phyloP scores from a whole-genome alignment of 495 filamentous ascomycete genomes.

The Emericellopsis terricola region DNA sequence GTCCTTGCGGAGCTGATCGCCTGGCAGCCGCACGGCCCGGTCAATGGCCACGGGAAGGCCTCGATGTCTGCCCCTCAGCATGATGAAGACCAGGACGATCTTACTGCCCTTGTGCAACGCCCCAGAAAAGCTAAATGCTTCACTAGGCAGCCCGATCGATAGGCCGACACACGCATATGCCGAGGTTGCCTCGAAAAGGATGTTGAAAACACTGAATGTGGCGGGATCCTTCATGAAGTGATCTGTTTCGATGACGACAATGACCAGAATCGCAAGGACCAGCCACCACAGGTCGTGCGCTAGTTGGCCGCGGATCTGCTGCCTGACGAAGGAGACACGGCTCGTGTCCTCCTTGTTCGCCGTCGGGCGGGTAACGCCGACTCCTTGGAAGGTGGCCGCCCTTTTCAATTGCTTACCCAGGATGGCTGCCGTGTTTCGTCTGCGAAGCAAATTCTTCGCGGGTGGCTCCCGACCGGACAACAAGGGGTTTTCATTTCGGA shows the following conservation, averaged over 20 bases:
- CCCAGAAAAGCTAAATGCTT: slow-evolving; percentile 55
- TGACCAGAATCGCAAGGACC: slow-evolving; percentile 51
- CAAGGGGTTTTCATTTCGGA: neutral
- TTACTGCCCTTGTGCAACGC: slow-evolving; percentile 56
- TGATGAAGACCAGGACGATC: slow-evolving; percentile 58
- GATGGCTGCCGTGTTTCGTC: slow-evolving; percentile 8
- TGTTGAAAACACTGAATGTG: slow-evolving; percentile 62
- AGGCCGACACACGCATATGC: slow-evolving; percentile 82
- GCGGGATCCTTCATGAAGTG: slow-evolving; percentile 49
- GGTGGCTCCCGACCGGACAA: neutral
- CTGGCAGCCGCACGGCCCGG: slow-evolving; percentile 55
- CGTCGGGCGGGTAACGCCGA: slow-evolving; percentile 11
- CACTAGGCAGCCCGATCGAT: slow-evolving; percentile 47
- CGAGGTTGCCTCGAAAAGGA: slow-evolving; percentile 70
- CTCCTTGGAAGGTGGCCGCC: slow-evolving; percentile 19
- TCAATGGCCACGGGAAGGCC: slow-evolving; percentile 72
- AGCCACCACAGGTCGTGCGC: slow-evolving; percentile 84
- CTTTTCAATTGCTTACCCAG: slow-evolving; percentile 11
- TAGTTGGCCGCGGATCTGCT: slow-evolving; percentile 62
- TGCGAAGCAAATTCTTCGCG: slow-evolving; percentile 7
- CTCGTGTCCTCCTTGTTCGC: slow-evolving; percentile 9
- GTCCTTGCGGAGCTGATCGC: slow-evolving; percentile 29
- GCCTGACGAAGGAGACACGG: slow-evolving; percentile 30
- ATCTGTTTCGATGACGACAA: slow-evolving; percentile 52
- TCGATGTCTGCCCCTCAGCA: slow-evolving; percentile 61